Conservation (phyloP, 2,329 filamentous ascomycete genomes). For the Talaromyces marneffei region DNA sequence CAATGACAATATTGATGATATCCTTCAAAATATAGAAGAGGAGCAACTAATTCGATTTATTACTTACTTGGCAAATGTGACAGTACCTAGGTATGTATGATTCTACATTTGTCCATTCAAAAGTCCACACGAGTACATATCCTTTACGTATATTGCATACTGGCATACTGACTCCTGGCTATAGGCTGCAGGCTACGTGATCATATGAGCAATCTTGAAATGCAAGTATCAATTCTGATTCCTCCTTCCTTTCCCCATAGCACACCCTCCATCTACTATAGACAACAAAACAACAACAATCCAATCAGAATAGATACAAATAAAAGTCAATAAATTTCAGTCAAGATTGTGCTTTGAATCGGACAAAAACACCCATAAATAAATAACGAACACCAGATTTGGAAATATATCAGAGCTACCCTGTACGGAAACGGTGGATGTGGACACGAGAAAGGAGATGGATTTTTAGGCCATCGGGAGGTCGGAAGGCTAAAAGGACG, state of each 20-base stretch:
- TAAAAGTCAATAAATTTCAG: constrained; percentile 4
- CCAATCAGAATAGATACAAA: constrained; percentile 1
- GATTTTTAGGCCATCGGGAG: neutral
- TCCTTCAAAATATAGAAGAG: too few relatives aligned
- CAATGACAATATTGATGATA: too few relatives aligned
- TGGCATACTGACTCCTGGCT: too few relatives aligned
- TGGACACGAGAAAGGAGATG: neutral
- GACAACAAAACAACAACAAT: constrained; percentile 1
- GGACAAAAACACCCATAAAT: neutral
- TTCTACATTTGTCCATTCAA: too few relatives aligned
- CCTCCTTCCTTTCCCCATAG: neutral
- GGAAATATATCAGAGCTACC: neutral
- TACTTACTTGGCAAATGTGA: too few relatives aligned
- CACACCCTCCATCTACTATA: neutral
- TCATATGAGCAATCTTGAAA: too few relatives aligned
- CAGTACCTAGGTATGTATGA: too few relatives aligned
- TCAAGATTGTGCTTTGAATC: neutral
- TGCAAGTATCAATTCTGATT: neutral
- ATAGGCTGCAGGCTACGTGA: too few relatives aligned
- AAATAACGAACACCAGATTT: neutral
- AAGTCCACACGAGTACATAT: too few relatives aligned
- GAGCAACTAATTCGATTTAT: too few relatives aligned
- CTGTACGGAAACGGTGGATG: neutral
- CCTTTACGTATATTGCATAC: too few relatives aligned
- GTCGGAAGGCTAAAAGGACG: neutral